A percentile compares a stretch with the other conserved stretches of the same genome.
Evolutionary conservation across 805 yeast species (phyloP).

Genomic region (Candida tammaniensis): DNA sequence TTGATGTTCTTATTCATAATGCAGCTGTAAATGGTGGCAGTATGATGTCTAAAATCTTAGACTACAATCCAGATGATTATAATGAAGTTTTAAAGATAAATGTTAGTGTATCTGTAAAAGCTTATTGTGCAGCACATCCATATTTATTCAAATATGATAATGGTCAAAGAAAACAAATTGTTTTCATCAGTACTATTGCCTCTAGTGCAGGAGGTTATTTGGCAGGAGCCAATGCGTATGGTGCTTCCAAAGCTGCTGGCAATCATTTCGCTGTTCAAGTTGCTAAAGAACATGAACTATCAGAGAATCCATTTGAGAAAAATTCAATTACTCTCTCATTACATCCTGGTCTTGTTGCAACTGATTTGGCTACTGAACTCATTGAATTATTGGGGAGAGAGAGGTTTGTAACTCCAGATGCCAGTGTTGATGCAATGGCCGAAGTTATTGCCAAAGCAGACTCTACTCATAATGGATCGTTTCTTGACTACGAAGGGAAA

Average conservation of each 20-base stretch:
- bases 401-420: conserved; percentile 37
- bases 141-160: conserved; percentile 17
- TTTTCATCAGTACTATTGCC: conserved; percentile 25
- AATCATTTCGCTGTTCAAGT: conserved; percentile 27
- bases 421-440: not conserved
- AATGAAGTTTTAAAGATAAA: conserved; percentile 6
- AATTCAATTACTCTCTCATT: conserved; percentile 14
- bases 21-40: conserved; percentile 21
- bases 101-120: conserved; percentile 9
- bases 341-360: conserved; percentile 38
- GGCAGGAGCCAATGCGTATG: conserved; percentile 23
- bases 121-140: conserved; percentile 25
- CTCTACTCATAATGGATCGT: too few species aligned
- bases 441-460: not conserved
- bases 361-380: conserved; percentile 32
- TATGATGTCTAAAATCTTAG: not conserved
- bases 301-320: not conserved
- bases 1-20: conserved; percentile 34
- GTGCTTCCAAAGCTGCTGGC: conserved; percentile 35
- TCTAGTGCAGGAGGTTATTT: too few species aligned
- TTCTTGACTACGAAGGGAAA: conserved; percentile 1
- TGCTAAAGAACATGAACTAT: conserved; percentile 15
- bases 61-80: conserved; percentile 2
- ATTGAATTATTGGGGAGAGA: conserved; percentile 51
- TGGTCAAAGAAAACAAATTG: conserved; percentile 17